A percentile compares a stretch with the other conserved stretches of the same genome.
phyloP scores from a whole-genome alignment of 1,284 basidiomycete genomes.

The Golubevia sp. region DNA sequence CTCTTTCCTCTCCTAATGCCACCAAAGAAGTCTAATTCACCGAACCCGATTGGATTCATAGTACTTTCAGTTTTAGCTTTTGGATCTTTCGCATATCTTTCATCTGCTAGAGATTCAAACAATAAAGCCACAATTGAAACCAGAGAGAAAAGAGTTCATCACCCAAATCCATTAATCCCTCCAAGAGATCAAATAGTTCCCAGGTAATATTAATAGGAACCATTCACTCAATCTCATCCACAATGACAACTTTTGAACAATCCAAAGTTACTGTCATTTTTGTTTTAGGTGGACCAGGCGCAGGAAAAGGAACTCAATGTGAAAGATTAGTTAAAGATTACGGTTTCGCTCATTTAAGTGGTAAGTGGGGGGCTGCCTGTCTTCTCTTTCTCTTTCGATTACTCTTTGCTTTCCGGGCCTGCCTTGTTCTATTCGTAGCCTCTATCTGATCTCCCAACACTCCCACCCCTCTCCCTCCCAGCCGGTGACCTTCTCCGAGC shows the following conservation, averaged over 20 bases:
- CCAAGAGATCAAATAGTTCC: constrained; percentile 31
- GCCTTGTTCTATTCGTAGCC: constrained; percentile 7
- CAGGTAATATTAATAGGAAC: no score
- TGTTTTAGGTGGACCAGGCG: constrained; percentile 95
- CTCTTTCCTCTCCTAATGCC: not conserved
- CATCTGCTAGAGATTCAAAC: constrained; percentile 24
- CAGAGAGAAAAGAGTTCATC: constrained; percentile 42
- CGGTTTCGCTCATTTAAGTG: constrained; percentile 90
- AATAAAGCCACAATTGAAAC: constrained; percentile 21
- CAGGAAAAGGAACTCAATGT: constrained; percentile 97
- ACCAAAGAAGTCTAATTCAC: constrained; percentile 5
- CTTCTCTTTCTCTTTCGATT: not conserved
- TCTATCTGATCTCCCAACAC: constrained; percentile 5
- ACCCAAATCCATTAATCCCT: constrained; percentile 51
- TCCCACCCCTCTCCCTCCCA: constrained; percentile 50
- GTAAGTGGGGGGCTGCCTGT: constrained; percentile 64
- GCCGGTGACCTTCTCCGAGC: constrained; percentile 95
- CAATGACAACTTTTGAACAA: constrained; percentile 69
- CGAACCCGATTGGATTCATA: constrained; percentile 38
- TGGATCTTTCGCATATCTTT: constrained; percentile 41
- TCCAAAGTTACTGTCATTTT: constrained; percentile 85
- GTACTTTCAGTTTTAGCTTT: constrained; percentile 36
- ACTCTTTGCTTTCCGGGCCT: not conserved
- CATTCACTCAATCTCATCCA: not conserved
- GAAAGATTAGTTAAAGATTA: constrained; percentile 83